phyloP scores from a whole-genome alignment of 2,329 filamentous ascomycete genomes.

The Cephalotrichum gorgonifer region DNA sequence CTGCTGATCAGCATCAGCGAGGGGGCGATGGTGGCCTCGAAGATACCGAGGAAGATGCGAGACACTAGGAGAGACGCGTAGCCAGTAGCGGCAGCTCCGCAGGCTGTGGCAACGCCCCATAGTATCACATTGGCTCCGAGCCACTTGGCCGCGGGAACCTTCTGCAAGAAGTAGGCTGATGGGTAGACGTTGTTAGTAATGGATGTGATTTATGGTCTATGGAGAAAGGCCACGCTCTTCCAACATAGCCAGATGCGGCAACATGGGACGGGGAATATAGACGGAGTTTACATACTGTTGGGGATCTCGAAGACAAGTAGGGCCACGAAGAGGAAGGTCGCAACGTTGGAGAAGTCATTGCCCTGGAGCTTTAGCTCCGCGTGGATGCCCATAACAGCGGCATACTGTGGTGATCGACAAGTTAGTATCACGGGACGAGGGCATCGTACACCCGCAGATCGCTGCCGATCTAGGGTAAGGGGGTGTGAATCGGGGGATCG shows the following conservation, averaged over 20 bases:
- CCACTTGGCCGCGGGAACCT: constrained; percentile 50
- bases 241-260: too few species aligned
- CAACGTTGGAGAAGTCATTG: constrained; percentile 53
- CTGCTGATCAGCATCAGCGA: constrained; percentile 39
- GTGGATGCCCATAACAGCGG: constrained; percentile 53
- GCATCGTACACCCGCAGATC: not conserved
- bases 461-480: too few species aligned
- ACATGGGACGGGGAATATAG: not conserved
- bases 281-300: constrained; percentile 31
- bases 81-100: constrained; percentile 12
- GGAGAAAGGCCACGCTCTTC: not conserved
- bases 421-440: not conserved
- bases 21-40: constrained; percentile 36
- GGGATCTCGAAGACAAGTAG: constrained; percentile 49
- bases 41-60: constrained; percentile 33
- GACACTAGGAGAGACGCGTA: constrained; percentile 17
- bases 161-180: constrained; percentile 46
- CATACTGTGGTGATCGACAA: constrained; percentile 35
- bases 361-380: constrained; percentile 42
- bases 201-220: too few species aligned
- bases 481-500: too few species aligned
- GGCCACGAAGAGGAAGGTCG: constrained; percentile 53
- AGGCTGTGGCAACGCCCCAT: constrained; percentile 33
- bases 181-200: not conserved
- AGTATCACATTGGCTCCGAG: constrained; percentile 46